Base-by-base conservation (phyloP, 176 grass and related monocot species). In the Tillandsia leiboldiana region DNA sequence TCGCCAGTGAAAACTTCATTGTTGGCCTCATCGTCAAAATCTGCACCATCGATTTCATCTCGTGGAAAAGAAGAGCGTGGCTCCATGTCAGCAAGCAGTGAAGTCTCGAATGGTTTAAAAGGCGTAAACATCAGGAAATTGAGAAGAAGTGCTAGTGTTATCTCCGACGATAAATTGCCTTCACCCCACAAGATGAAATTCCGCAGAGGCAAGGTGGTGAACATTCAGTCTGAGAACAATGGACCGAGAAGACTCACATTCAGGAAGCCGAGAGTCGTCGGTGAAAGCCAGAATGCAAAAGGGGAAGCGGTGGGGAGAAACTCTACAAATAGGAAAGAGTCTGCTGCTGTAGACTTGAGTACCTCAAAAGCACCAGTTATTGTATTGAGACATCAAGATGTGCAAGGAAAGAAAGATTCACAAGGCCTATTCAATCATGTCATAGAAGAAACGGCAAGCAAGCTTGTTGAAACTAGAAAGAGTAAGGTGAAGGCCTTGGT, bases 401-500 rank as follows among this genome's bases (percentile, higher is more conserved):
- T 67, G 26, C 58, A 58, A 27, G 79, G 73, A 15, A 72, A 63
- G 59, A 87, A 77, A 74, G 74, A 59, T 7, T 24, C 64, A 9
- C 84, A 79, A 26, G 79, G 66, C 9, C 78, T 84, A 12, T 57
- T 91, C 20, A 87, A 91, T 69, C 78, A 91, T 17, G 79, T 87
- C 70, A 91, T 91, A 64, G 79, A 87, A 73, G 84, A 87, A 78
- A 83, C 85, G 9, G 79, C 85, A 4, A 91, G 73, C 48, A 79
- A 81, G 79, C 85, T 91, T 47, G 66, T 83, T 9, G 82, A 87
- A 76, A 27, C 79, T 11, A 75, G 85, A 70, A 85, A 80, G 70
- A 87, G 85, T 79, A 91, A 91, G 85, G 89, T 91, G 66, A 91
- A 85, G 85, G 89, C 89, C 18, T 79, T 91, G 12, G 85, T 91